phyloP scores from a whole-genome alignment of 1,139 yeast genomes.

The Yarrowia galli region DNA sequence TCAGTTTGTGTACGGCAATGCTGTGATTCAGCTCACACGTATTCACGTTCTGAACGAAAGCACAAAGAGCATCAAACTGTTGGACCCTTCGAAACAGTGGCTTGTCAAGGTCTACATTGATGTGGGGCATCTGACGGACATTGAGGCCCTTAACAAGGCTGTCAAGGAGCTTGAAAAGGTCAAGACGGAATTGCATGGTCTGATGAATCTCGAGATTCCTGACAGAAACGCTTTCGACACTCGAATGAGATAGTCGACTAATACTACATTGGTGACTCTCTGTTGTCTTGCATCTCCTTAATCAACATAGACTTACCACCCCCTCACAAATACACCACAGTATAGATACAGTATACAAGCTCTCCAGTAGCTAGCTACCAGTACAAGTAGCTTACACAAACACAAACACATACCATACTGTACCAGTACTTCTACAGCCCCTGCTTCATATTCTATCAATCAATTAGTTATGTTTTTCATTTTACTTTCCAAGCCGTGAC shows the following conservation, averaged over 20 bases:
- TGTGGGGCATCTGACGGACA: slow-evolving; percentile 74
- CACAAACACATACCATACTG: not conserved
- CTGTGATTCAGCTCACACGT: slow-evolving; percentile 67
- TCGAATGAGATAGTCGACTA: slow-evolving; percentile 53
- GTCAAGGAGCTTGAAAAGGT: slow-evolving; percentile 66
- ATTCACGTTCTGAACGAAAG: slow-evolving; percentile 52
- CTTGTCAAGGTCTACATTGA: slow-evolving; percentile 73
- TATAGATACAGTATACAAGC: not conserved
- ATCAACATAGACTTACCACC: not conserved
- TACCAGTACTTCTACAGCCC: too few relatives aligned
- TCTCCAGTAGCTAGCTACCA: too few relatives aligned
- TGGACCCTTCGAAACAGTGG: slow-evolving; percentile 65
- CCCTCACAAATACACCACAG: not conserved
- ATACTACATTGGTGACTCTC: not conserved
- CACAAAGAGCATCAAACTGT: slow-evolving; percentile 48
- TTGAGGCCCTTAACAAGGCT: slow-evolving; percentile 72
- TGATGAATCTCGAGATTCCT: slow-evolving; percentile 73
- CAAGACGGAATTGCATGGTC: slow-evolving; percentile 69
- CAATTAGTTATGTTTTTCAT: slow-evolving; percentile 38
- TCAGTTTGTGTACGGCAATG: slow-evolving; percentile 68
- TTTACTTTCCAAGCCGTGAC: slow-evolving; percentile 21
- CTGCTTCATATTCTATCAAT: slow-evolving; percentile 26
- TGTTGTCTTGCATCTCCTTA: not conserved
- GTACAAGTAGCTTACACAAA: not conserved
- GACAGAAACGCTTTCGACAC: slow-evolving; percentile 84